These are phyloP conservation scores for Leccinum rimulosum DNA, from an alignment of 768 basidiomycete species.

Conservation along the genomic window DNA sequence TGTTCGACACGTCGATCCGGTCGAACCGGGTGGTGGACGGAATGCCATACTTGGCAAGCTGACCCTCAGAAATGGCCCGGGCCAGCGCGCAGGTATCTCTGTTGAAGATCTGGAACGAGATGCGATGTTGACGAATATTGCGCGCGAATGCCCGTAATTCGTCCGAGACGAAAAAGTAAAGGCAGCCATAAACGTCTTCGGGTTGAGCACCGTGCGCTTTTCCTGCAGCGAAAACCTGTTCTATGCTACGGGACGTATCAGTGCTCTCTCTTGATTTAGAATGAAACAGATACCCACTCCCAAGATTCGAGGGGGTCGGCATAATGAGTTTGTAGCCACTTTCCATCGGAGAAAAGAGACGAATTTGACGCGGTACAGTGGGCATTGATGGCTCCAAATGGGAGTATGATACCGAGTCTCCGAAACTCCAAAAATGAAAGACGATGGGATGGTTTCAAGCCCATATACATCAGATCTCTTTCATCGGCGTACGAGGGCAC, in stretches of 20 bases:
- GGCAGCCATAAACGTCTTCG: constrained; percentile 49
- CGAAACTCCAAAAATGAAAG: constrained; percentile 40
- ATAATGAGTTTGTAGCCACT: constrained; percentile 41
- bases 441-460: constrained; percentile 44
- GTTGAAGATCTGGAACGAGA: constrained; percentile 34
- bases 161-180: constrained; percentile 44
- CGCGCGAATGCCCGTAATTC: constrained; percentile 38
- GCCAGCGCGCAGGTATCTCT: constrained; percentile 43
- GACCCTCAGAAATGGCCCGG: constrained; percentile 30
- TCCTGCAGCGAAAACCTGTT: constrained; percentile 40
- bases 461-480: constrained; percentile 39
- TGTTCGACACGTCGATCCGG: constrained; percentile 38
- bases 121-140: constrained; percentile 33
- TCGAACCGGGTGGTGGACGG: constrained; percentile 36
- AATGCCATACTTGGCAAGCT: constrained; percentile 17
- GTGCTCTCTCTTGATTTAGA: neutral
- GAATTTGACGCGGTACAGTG: constrained; percentile 43
- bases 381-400: constrained; percentile 42
- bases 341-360: constrained; percentile 44
- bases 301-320: constrained; percentile 50
- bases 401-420: constrained; percentile 44
- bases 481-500: constrained; percentile 40
- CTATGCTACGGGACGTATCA: constrained; percentile 32
- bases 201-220: constrained; percentile 35
- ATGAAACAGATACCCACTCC: constrained; percentile 36